phyloP scores from a whole-genome alignment of 2,329 filamentous ascomycete species.

The Aspergillus terreus region DNA sequence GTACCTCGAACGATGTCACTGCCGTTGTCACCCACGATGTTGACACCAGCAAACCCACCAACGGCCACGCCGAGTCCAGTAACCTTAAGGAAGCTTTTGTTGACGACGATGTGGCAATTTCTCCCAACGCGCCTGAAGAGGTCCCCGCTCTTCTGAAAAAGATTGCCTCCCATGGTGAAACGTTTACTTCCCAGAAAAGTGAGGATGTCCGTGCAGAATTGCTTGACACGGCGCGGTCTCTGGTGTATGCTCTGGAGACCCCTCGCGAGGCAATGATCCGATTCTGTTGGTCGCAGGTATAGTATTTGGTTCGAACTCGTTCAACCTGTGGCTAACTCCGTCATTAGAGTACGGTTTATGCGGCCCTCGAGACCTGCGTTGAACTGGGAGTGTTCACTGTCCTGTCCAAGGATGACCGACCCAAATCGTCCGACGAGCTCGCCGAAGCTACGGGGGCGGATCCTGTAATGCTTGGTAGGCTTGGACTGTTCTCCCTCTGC shows the following conservation, averaged over 20 bases:
- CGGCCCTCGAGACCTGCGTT: conserved; percentile 20
- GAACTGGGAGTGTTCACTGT: conserved; percentile 21
- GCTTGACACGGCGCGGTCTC: conserved; percentile 14
- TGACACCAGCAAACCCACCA: not conserved
- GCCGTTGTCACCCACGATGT: not conserved
- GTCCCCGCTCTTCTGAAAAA: conserved; percentile 11
- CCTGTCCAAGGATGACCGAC: conserved; percentile 17
- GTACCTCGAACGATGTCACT: not conserved
- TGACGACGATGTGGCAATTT: conserved; percentile 11
- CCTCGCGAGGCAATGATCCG: conserved; percentile 49
- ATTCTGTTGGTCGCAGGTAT: conserved; percentile 44
- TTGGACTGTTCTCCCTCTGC: not conserved
- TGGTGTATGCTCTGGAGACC: conserved; percentile 36
- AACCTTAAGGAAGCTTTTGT: conserved; percentile 2
- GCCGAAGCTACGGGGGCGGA: conserved; percentile 18
- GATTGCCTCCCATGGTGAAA: conserved; percentile 6
- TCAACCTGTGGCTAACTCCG: not conserved
- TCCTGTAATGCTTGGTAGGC: conserved; percentile 16
- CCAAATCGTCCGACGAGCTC: conserved; percentile 19
- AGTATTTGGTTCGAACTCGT: not conserved
- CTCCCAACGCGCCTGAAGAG: conserved; percentile 10
- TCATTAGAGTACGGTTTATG: conserved; percentile 16
- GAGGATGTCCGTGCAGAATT: conserved; percentile 12
- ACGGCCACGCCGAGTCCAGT: not conserved
- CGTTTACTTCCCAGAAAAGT: conserved; percentile 4